Base-by-base conservation (phyloP, 2,329 filamentous ascomycete species). In the Pseudogymnoascus sp. region DNA sequence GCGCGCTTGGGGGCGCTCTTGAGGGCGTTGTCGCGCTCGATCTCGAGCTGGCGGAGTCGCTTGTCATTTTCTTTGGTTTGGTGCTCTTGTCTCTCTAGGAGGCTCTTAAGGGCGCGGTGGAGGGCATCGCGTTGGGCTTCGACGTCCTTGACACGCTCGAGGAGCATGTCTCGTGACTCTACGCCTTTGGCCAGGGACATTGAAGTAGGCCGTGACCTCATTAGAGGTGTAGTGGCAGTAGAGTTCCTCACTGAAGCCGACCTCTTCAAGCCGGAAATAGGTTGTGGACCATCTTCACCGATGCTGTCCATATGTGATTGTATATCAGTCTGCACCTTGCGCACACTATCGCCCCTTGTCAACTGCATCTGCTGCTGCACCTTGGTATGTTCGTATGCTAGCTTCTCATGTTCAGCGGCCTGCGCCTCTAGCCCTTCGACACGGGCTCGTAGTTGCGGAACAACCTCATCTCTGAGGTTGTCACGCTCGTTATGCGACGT, bases 41-140 rank as follows among this genome's bases (percentile, higher is more conserved):
- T 77, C 74, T 96, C 91, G 6, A 97, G 79, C 59, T 86, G 79
- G 59, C 81, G 84, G 68, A 96, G 88, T 66, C 86, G 90, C 77
- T 95, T 96, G 68, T 88, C 81, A 67, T 92, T 91, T 68, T 96
- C 89, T 49, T 86, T 87, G 68, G 89, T 90, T 74, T 97, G 91
- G 72, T 88, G 83, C 66, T 93, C 89, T 67, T 97, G 92, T 61
- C 94, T 86, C 65, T 92, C 86, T 11, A 97, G 83, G 14, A 99
- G 81, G 65, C 86, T 91, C 77, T 90, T 92, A 61, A 99, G 79
- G 6, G 94, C 91, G 64, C 84, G 85, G 77, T 97, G 94, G 6
- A 99, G 80, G 1, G 93, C 92, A 74, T 99, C 93, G 55, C 94
- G 85, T 76, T 99, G 94, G 45, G 91, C 87, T 75, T 97, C 93